Evolutionary conservation across 2,329 filamentous ascomycete genomes (phyloP).

Genomic region (Tolypocladium nubicola): DNA sequence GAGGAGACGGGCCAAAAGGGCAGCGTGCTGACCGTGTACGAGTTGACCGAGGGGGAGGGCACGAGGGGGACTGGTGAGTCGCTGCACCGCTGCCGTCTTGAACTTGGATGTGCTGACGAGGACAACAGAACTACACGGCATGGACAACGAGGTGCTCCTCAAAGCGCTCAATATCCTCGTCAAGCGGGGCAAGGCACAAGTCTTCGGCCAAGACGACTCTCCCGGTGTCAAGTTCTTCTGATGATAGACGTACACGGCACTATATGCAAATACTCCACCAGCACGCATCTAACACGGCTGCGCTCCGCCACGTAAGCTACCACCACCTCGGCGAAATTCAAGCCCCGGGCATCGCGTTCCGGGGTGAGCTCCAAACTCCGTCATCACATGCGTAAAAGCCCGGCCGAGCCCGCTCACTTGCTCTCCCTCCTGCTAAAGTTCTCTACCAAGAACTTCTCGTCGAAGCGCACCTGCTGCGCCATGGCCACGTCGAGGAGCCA

Average conservation of each 20-base stretch:
- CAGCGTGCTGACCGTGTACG: slow-evolving; percentile 83
- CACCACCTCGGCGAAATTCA: background rate
- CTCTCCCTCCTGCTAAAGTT: slow-evolving; percentile 26
- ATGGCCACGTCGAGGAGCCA: slow-evolving; percentile 88
- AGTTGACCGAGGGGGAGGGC: slow-evolving; percentile 78
- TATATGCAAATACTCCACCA: background rate
- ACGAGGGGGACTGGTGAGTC: slow-evolving; percentile 55
- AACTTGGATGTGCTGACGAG: background rate
- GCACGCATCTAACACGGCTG: background rate
- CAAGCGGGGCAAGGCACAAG: slow-evolving; percentile 83
- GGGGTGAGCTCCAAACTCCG: slow-evolving; percentile 7
- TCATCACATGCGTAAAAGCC: slow-evolving; percentile 5
- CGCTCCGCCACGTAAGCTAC: background rate
- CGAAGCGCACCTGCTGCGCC: slow-evolving; percentile 67
- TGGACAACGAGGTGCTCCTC: slow-evolving; percentile 72
- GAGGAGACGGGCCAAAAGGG: slow-evolving; percentile 85
- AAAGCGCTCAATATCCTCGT: slow-evolving; percentile 73
- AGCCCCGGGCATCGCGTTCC: background rate
- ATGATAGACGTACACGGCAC: slow-evolving; percentile 14
- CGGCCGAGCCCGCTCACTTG: background rate
- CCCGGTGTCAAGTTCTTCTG: slow-evolving; percentile 96
- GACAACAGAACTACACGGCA: slow-evolving; percentile 56
- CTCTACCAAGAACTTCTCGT: slow-evolving; percentile 47
- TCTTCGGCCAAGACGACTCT: slow-evolving; percentile 82
- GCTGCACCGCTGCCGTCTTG: background rate